Evolutionary conservation across 2,329 filamentous ascomycete genomes (phyloP).

Genomic region (Botrytis sinoallii): DNA sequence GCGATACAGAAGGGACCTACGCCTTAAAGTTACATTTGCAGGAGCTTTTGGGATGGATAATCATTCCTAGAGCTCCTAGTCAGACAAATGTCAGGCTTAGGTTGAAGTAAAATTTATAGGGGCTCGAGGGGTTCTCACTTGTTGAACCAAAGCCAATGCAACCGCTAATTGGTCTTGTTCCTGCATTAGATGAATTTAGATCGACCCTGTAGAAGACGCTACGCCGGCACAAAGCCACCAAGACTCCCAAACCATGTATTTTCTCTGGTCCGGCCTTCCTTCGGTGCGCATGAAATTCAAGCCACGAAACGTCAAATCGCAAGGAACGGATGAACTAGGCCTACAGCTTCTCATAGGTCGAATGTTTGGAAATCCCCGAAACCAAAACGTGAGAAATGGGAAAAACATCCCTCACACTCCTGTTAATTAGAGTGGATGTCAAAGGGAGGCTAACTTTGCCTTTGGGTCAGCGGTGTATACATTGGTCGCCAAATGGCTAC

Average conservation of each 20-base stretch:
- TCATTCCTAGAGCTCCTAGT: not conserved
- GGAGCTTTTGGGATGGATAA: constrained; percentile 8
- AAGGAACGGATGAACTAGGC: constrained; percentile 3
- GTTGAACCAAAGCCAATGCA: not conserved
- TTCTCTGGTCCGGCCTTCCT: constrained; percentile 12
- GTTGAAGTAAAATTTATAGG: constrained; percentile 3
- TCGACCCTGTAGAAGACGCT: not conserved
- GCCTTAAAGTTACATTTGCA: constrained; percentile 3
- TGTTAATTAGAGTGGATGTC: not conserved
- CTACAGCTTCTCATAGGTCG: constrained; percentile 8
- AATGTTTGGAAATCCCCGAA: not conserved
- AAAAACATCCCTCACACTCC: not conserved
- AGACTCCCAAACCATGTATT: constrained; percentile 12
- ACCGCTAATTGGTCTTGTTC: constrained; percentile 12
- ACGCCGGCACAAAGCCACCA: not conserved
- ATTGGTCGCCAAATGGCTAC: not conserved
- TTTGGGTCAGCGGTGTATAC: not conserved
- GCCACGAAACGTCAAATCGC: constrained; percentile 11
- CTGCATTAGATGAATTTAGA: constrained; percentile 11
- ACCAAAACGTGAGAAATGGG: not conserved
- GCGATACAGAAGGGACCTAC: not conserved
- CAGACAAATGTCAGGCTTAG: not conserved
- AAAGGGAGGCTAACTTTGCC: constrained; percentile 4
- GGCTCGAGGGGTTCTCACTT: constrained; percentile 8
- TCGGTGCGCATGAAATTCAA: constrained; percentile 16